phyloP scores from a whole-genome alignment of 225 moss, liverwort and hornwort genomes.

The Takakia lepidozioides region DNA sequence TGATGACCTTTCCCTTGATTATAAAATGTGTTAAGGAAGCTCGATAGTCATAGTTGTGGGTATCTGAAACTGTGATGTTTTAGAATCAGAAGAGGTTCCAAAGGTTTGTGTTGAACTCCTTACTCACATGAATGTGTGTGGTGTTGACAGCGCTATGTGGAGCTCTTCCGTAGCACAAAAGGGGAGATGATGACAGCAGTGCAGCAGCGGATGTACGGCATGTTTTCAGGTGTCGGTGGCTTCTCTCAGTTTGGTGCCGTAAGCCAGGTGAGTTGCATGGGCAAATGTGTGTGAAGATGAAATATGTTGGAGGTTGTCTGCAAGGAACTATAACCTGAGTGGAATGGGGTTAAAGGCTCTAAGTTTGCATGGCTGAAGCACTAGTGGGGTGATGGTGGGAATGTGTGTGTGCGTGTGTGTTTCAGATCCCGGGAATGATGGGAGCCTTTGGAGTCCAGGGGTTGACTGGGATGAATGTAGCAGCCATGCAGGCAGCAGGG shows the following conservation, averaged over 20 bases:
- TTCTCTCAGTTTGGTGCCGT: conserved; percentile 95
- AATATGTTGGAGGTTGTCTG: conserved; percentile 1
- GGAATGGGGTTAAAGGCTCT: conserved; percentile 5
- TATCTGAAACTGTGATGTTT: no score
- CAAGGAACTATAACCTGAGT: conserved; percentile 1
- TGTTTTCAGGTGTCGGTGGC: conserved; percentile 93
- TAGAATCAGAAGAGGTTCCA: no score
- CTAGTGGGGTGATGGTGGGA: conserved; percentile 16
- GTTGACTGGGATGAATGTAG: conserved; percentile 98
- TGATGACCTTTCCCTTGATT: no score
- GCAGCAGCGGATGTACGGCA: conserved; percentile 99
- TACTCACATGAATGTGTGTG: no score
- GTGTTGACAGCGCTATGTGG: conserved; percentile 81
- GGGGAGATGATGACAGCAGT: conserved; percentile 99
- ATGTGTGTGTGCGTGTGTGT: conserved; percentile 41
- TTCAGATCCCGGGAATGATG: conserved; percentile 99
- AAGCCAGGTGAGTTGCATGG: conserved; percentile 62
- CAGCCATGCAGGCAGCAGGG: conserved; percentile 96
- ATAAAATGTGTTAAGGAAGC: no score
- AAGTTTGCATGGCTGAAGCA: conserved; percentile 5
- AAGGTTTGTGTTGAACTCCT: no score
- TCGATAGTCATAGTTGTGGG: no score
- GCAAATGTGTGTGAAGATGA: no score
- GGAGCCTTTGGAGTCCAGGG: conserved; percentile 99
- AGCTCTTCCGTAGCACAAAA: conserved; percentile 98